Base-by-base conservation (phyloP, 495 filamentous ascomycete genomes). In the Pseudevernia furfuracea region DNA sequence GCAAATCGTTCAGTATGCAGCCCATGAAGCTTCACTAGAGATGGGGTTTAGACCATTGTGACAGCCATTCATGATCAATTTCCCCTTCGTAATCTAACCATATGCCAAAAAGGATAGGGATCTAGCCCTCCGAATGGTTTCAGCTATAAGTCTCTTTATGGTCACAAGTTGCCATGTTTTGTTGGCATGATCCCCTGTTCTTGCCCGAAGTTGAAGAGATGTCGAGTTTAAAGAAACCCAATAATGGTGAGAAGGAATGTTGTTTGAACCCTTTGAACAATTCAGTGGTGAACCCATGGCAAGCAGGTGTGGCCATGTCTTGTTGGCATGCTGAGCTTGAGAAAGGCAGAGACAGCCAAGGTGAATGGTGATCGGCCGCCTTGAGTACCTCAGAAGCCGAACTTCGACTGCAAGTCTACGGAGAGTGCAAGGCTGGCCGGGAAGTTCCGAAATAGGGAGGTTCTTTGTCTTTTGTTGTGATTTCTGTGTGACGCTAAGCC, bases 391-490 rank as follows among this genome's bases (percentile, higher is more conserved):
- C 3, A 23, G 5, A 49, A 25, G 0, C 46, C 12, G 11, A 4
- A 3, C 4, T 30, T 52, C 2, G 25, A 52, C 23, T 52, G 30
- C 30, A 1, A 4, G 15, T 30, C 52, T 34, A 34, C n/a, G 14
- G 28, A 34, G 52, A 36, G 28, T 21, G 14, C 52, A 34, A 34
- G 34, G 30, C 52, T 23, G 19, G 52, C 30, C 11, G 17, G 30
- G 4, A 55, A 34, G 15, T 55, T 32, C 14, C 49, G 28, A 2
- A 32, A 1, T 2, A 53, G 5, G 17, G 52, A 34, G 4, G 30
- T 55, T 55, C 52, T 6, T 11, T 55, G 52, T 55, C 52, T 34
- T 55, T 34, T 17, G 52, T 15, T 8, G 52, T 55, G 52, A 55
- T 32, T 53, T 3, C 0, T n/a, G 2, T 30, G 15, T 34, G 17